Percentiles rank a stretch among this genome's conserved stretches.
These are phyloP conservation scores for Bryoerythrophyllum caledonicum DNA, from an alignment of 225 moss, liverwort and hornwort genomes.

Conservation along the genomic window DNA sequence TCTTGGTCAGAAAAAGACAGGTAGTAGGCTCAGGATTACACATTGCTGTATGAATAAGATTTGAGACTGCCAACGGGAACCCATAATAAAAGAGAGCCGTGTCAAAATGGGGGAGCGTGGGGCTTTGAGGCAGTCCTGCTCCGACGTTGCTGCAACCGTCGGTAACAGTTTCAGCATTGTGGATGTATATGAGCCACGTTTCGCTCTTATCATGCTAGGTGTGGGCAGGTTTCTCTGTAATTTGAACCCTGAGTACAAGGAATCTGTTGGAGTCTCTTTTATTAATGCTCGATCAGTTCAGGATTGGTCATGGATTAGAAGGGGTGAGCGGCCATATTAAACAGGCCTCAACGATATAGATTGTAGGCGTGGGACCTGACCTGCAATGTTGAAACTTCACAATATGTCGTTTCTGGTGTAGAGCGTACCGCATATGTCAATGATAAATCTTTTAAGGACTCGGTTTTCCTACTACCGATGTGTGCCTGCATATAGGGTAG, in stretches of 20 bases:
- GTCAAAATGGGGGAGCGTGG: slow-evolving; percentile 24
- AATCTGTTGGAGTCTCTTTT: slow-evolving; percentile 1
- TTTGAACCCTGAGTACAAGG: slow-evolving; percentile 1
- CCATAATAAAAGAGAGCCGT: slow-evolving; percentile 33
- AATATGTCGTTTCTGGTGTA: slow-evolving; percentile 8
- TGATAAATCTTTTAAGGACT: background rate
- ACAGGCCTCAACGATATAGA: background rate
- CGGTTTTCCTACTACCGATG: background rate
- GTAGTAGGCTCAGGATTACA: slow-evolving; percentile 24
- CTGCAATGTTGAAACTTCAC: background rate
- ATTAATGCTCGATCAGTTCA: background rate
- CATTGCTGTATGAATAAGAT: slow-evolving; percentile 27
- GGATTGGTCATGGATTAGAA: slow-evolving; percentile 1
- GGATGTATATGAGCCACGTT: slow-evolving; percentile 18
- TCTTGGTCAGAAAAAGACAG: slow-evolving; percentile 21
- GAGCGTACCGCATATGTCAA: background rate
- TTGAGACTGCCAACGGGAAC: slow-evolving; percentile 27
- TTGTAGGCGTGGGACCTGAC: background rate
- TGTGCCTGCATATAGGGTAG: background rate
- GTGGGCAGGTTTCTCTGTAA: background rate
- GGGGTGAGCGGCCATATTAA: background rate
- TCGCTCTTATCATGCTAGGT: slow-evolving; percentile 6
- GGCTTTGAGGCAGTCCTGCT: slow-evolving; percentile 25
- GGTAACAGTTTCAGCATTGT: slow-evolving; percentile 29
- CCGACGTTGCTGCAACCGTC: slow-evolving; percentile 27